Evolutionary conservation across 805 yeast genomes (phyloP), one percentile per base, ranked within the genome.

Genomic region (Myxozyma vanderwaltii): DNA sequence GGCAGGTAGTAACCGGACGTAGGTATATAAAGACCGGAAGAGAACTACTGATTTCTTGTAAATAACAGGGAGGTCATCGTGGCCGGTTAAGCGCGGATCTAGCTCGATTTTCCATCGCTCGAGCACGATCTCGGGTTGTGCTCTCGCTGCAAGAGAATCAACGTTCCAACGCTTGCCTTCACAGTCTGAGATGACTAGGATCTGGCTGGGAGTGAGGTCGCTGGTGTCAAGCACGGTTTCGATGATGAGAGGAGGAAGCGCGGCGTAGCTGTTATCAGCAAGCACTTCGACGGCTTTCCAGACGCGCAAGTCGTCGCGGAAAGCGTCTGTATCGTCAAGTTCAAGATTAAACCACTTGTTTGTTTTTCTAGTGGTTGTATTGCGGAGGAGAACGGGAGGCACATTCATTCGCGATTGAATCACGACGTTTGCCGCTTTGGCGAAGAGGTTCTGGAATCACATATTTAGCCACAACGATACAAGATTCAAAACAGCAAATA

Each of bases 101-200:
- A 91, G 81, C 71, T 91, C 96, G 35, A 94, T 75, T 24, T 90
- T 77, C 99, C 99, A 94, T 59, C 99, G 80, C 70, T 94, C 99
- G 58, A 94, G 75, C 1, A 94, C 97, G n/a, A 94, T 82, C 72
- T 92, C 98, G 17, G 83, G 79, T 4, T 38, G 51, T 4, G 55
- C 12, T 8, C 49, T 39, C 68, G 81, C 81, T 77, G 13, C 86
- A 86, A 59, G 79, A 8, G 86, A 77, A 81, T 86, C 84, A 13
- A 79, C 68, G 35, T 55, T 66, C 64, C 66, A 67, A n/a, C 64
- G 52, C 63, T 77, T 77, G 24, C 79, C 81, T 6, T 78, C 77
- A 2, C 78, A 79, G 65, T 86, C 91, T 29, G 76, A 76, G 40
- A 88, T 71, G 35, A 84, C 80, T 31, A 88, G 77, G 21, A 83